A percentile compares a stretch with the other conserved stretches of the same genome.
Evolutionary conservation across 192 early-diverging fungal genomes (phyloP).

Genomic region (Fimicolochytrium jonesii): DNA sequence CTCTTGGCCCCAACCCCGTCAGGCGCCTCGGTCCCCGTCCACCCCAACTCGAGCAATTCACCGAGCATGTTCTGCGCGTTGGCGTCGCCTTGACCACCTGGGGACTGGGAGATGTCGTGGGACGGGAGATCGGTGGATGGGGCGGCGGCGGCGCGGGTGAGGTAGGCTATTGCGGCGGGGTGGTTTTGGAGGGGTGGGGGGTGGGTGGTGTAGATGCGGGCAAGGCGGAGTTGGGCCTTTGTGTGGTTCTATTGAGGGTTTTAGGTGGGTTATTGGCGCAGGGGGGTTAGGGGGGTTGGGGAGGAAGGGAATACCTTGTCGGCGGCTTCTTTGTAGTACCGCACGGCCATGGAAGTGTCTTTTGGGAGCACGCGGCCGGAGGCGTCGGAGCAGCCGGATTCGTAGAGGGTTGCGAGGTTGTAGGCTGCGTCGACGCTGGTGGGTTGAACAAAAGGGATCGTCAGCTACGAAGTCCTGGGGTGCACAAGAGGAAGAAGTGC

Average conservation of each 20-base stretch:
- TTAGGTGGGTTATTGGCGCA: not conserved
- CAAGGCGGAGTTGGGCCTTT: conserved; percentile 39
- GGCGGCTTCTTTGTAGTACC: conserved; percentile 43
- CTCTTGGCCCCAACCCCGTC: no score
- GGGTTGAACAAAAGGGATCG: not conserved
- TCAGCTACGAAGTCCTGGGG: not conserved
- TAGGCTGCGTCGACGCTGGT: conserved; percentile 43
- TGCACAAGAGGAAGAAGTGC: not conserved
- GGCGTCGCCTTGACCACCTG: conserved; percentile 11
- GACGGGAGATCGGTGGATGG: not conserved
- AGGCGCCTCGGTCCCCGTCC: conserved; percentile 18
- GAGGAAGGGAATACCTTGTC: conserved; percentile 30
- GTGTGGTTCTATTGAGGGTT: conserved; percentile 25
- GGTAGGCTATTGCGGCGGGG: conserved; percentile 18
- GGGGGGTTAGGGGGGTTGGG: not conserved
- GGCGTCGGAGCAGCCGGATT: conserved; percentile 40
- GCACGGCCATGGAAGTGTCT: conserved; percentile 40
- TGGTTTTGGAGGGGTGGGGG: conserved; percentile 22
- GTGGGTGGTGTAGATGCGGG: conserved; percentile 21
- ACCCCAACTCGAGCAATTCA: conserved; percentile 39
- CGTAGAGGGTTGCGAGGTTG: conserved; percentile 49
- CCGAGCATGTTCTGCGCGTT: conserved; percentile 50
- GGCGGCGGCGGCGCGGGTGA: conserved; percentile 24
- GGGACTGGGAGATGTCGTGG: not conserved
- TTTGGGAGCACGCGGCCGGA: conserved; percentile 31